Conservation (phyloP, 495 filamentous ascomycete genomes). For the Xylaria longipes region DNA sequence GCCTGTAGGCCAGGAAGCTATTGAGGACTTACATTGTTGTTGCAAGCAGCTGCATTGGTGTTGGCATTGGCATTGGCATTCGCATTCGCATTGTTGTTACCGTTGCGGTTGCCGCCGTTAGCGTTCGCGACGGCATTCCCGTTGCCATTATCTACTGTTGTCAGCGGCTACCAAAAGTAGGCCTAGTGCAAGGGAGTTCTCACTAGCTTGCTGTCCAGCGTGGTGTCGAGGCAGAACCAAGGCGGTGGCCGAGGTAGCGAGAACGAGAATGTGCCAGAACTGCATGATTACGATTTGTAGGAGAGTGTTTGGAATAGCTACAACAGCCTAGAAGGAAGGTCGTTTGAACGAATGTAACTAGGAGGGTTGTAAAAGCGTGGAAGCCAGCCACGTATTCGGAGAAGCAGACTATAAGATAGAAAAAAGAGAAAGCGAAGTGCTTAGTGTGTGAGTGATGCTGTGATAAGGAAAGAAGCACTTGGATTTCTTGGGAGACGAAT, state of each 20-base stretch:
- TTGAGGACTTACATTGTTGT: constrained; percentile 18
- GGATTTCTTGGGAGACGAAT: background rate
- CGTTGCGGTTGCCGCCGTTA: constrained; percentile 21
- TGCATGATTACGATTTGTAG: constrained; percentile 32
- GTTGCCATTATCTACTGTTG: constrained; percentile 16
- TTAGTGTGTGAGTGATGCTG: background rate
- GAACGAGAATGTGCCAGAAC: constrained; percentile 37
- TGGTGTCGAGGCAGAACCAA: constrained; percentile 40
- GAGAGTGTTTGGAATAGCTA: background rate
- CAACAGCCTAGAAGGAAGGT: background rate
- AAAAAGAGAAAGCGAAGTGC: constrained; percentile 13
- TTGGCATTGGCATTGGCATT: constrained; percentile 25
- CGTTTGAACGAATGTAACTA: background rate
- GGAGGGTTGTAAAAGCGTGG: background rate
- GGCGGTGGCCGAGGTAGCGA: constrained; percentile 37
- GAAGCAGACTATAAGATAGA: background rate
- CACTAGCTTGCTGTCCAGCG: constrained; percentile 32
- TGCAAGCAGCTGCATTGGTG: constrained; percentile 23
- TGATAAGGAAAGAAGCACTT: constrained; percentile 10
- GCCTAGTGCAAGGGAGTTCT: background rate
- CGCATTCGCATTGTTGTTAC: constrained; percentile 9
- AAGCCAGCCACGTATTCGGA: constrained; percentile 23
- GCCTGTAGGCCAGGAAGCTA: background rate
- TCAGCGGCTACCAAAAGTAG: background rate
- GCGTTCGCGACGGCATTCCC: constrained; percentile 19